Base-by-base conservation (phyloP, 2,329 filamentous ascomycete genomes). In the Ascochyta pisi region DNA sequence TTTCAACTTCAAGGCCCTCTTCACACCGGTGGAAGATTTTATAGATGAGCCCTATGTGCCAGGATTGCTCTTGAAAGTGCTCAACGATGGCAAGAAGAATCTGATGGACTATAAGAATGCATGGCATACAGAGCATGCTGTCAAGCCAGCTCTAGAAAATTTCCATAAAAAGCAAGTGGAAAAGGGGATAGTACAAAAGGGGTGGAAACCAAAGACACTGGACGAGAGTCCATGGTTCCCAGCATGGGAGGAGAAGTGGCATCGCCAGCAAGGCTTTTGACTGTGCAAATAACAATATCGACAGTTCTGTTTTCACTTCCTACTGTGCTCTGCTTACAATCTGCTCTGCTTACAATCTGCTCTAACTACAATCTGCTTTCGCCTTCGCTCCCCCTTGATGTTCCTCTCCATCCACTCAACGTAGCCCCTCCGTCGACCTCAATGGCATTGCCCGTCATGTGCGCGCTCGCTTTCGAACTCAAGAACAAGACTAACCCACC, bases 1-100 rank as follows among this genome's bases (percentile, higher is more conserved):
- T 0, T 96, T 96, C 79, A 96, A 95, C 73, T 96, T 94, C 83
- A 96, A 94, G 70, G 91, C 89, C 0, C 75, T 95, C 0, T 96
- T 96, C 75, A 95, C 91, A 0, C 89, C 89, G 0, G 73, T 96
- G 0, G 71, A 81, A 0, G 86, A 89, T 60, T 86, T 96, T 54
- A 79, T 84, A 2, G 81, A 89, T 53, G 92, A 96, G 72, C 84
- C 89, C 0, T 89, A 86, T 42, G 78, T 96, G 0, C 92, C 92
- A 0, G 84, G 83, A 0, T 71, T 96, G 5, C 49, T 92, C 2
- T 74, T 86, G 2, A 90, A 89, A 74, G 78, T 95, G 0, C 65
- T 94, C n/a, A 83, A 79, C 19, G 86, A 91, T 27, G 90, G 88
- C 1, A 92, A 92, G 75, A 82, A 82, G 69, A 85, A 75, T 35